phyloP scores from a whole-genome alignment of 2,329 filamentous ascomycete genomes.

The Diaporthe citrichinensis region DNA sequence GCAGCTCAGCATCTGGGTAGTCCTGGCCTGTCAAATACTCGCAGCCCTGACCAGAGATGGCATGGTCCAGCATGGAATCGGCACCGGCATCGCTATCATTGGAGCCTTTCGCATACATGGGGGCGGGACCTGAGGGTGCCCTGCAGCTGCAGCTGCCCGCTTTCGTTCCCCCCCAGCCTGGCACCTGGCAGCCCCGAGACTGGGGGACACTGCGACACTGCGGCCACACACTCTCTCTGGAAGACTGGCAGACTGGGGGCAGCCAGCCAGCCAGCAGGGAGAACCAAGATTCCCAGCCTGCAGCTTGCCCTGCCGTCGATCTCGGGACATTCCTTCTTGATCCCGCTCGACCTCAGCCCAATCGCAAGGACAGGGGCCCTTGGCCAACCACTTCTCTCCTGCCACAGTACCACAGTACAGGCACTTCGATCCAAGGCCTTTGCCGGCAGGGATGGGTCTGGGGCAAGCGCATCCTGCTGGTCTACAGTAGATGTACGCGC shows the following conservation, averaged over 20 bases:
- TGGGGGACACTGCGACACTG: slow-evolving; percentile 20
- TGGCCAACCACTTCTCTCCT: background rate
- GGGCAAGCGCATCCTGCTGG: slow-evolving; percentile 1
- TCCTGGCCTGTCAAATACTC: slow-evolving; percentile 40
- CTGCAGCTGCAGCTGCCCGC: slow-evolving; percentile 32
- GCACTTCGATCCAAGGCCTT: slow-evolving; percentile 1
- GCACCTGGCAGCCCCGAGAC: slow-evolving; percentile 28
- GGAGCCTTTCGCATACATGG: slow-evolving; percentile 17
- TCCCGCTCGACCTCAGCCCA: slow-evolving; percentile 36
- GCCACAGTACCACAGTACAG: slow-evolving; percentile 22
- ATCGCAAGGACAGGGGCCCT: slow-evolving; percentile 35
- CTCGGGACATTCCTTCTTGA: slow-evolving; percentile 33
- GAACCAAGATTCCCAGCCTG: slow-evolving; percentile 32
- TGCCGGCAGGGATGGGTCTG: slow-evolving; percentile 26
- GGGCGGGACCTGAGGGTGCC: slow-evolving; percentile 11
- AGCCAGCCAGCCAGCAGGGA: slow-evolving; percentile 13
- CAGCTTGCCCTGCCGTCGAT: slow-evolving; percentile 38
- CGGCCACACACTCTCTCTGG: background rate
- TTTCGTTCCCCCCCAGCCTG: slow-evolving; percentile 17
- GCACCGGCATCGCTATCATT: slow-evolving; percentile 10
- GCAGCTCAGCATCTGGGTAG: slow-evolving; percentile 29
- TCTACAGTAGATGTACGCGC: background rate
- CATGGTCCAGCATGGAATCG: slow-evolving; percentile 1
- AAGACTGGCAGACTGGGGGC: background rate
- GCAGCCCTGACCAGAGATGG: slow-evolving; percentile 11